A percentile compares a stretch with the other conserved stretches of the same genome.
Evolutionary conservation across 345 rosid genomes (phyloP).

Genomic region (Aquilaria yunnanensis): DNA sequence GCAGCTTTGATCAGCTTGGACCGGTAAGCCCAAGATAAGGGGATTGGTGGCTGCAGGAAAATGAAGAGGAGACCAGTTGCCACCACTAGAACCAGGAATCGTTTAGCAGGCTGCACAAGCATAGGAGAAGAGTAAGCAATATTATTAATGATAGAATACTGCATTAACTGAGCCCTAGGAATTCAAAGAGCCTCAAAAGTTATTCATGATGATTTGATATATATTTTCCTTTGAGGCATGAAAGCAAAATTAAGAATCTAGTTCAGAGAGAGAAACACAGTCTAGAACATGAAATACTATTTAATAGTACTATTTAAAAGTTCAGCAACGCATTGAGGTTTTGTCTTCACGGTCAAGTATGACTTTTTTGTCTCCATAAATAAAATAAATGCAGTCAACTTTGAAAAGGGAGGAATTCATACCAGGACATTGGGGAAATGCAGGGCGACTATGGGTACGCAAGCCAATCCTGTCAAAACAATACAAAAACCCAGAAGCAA

Average conservation of each 20-base stretch:
- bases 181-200: no score
- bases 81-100: conserved; percentile 81
- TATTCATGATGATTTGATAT: no score
- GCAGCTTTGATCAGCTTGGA: conserved; percentile 84
- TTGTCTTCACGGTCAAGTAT: conserved; percentile 10
- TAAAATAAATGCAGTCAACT: not conserved
- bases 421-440: conserved; percentile 96
- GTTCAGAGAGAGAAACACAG: no score
- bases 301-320: no score
- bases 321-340: not conserved
- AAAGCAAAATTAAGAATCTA: no score
- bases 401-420: conserved; percentile 15
- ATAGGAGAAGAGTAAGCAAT: conserved; percentile 2
- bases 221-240: no score
- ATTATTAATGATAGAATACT: not conserved
- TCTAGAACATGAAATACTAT: no score
- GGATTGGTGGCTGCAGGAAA: conserved; percentile 93
- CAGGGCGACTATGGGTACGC: conserved; percentile 82
- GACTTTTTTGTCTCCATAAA: conserved; percentile 1
- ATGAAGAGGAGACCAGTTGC: conserved; percentile 87
- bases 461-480: conserved; percentile 76
- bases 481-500: conserved; percentile 89
- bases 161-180: not conserved
- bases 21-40: conserved; percentile 73
- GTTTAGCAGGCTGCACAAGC: conserved; percentile 75